Percentiles rank a stretch among this genome's conserved stretches.
These are phyloP conservation scores for Xerocomellus intermedius DNA, from an alignment of 768 basidiomycete species.

Conservation along the genomic window DNA sequence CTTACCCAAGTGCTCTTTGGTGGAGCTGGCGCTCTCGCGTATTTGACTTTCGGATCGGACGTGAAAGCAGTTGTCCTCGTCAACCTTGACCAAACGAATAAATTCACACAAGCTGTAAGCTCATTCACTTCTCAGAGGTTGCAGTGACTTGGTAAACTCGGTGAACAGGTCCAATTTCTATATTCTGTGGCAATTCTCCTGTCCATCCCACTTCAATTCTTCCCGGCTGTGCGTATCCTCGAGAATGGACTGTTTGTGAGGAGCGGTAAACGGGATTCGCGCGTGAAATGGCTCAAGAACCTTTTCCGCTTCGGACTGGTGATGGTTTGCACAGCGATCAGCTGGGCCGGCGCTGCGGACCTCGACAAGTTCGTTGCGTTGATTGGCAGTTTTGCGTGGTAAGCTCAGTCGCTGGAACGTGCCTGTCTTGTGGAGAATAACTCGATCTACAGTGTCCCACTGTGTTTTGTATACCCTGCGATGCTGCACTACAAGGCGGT, in stretches of 20 bases:
- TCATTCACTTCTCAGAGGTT: slow-evolving; percentile 21
- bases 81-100: slow-evolving; percentile 81
- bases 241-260: slow-evolving; percentile 91
- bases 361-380: slow-evolving; percentile 95
- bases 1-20: slow-evolving; percentile 68
- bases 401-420: slow-evolving; percentile 23
- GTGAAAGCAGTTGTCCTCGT: slow-evolving; percentile 93
- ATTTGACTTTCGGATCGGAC: slow-evolving; percentile 82
- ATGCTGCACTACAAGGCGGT: slow-evolving; percentile 91
- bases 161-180: slow-evolving; percentile 67
- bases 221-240: slow-evolving; percentile 96
- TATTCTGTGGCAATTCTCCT: slow-evolving; percentile 92
- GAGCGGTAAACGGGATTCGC: slow-evolving; percentile 76
- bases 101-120: slow-evolving; percentile 83
- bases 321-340: slow-evolving; percentile 76
- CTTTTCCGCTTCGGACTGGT: slow-evolving; percentile 75
- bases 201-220: slow-evolving; percentile 91
- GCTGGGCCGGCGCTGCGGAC: slow-evolving; percentile 80
- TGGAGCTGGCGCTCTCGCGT: slow-evolving; percentile 83
- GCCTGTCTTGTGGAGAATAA: slow-evolving; percentile 10
- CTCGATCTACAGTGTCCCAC: slow-evolving; percentile 62
- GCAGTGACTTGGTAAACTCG: background rate
- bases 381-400: slow-evolving; percentile 94
- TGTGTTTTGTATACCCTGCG: slow-evolving; percentile 93
- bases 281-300: slow-evolving; percentile 98